Evolutionary conservation across 2,329 filamentous ascomycete genomes (phyloP).

Genomic region (Lizonia empirigonia): DNA sequence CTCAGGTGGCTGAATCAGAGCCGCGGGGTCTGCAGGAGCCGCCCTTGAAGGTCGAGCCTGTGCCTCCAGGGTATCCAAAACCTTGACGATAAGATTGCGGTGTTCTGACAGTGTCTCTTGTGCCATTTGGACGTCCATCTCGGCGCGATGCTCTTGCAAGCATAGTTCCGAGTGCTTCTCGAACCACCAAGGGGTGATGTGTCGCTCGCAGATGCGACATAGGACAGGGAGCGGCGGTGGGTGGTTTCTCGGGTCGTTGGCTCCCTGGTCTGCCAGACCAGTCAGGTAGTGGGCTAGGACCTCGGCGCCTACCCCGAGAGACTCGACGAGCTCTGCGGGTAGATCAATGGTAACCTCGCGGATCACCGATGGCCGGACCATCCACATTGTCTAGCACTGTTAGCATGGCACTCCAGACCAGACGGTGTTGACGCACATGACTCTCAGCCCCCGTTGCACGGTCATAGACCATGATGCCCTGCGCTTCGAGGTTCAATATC

Average conservation of each 20-base stretch:
- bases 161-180: slow-evolving; percentile 98
- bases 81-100: slow-evolving; percentile 90
- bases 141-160: slow-evolving; percentile 91
- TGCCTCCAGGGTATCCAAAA: slow-evolving; percentile 88
- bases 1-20: slow-evolving; percentile 66
- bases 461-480: slow-evolving; percentile 98
- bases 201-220: slow-evolving; percentile 95
- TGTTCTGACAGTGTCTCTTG: slow-evolving; percentile 93
- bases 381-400: slow-evolving; percentile 91
- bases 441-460: slow-evolving; percentile 82
- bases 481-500: slow-evolving; percentile 83
- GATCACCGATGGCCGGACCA: slow-evolving; percentile 90
- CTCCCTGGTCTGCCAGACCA: slow-evolving; percentile 79
- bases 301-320: slow-evolving; percentile 91
- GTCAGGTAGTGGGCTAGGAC: slow-evolving; percentile 94
- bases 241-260: slow-evolving; percentile 74
- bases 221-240: slow-evolving; percentile 83
- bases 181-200: slow-evolving; percentile 99
- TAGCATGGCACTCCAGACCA: slow-evolving; percentile 19
- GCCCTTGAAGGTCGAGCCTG: slow-evolving; percentile 67
- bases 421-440: slow-evolving; percentile 68
- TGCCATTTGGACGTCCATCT: slow-evolving; percentile 96
- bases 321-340: slow-evolving; percentile 85
- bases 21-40: slow-evolving; percentile 56
- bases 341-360: slow-evolving; percentile 96